Evolutionary conservation across 768 basidiomycete species (phyloP).

Genomic region (Trametes punicea): DNA sequence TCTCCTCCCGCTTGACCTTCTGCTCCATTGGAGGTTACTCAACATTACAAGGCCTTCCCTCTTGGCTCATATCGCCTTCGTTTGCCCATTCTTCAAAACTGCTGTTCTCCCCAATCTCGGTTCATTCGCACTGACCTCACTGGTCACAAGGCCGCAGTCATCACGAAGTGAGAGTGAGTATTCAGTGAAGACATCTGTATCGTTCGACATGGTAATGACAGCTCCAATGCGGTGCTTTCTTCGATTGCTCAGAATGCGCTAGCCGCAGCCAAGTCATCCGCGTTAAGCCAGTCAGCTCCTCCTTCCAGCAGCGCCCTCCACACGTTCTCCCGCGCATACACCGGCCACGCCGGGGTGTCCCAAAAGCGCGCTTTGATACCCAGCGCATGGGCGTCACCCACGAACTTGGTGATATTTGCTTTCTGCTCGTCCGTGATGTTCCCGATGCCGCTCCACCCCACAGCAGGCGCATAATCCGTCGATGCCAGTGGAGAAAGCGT

Average conservation of each 20-base stretch:
- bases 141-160: too few relatives aligned
- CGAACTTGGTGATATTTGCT: constrained; percentile 37
- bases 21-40: too few relatives aligned
- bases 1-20: too few relatives aligned
- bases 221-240: too few relatives aligned
- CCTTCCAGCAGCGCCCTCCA: constrained; percentile 43
- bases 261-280: constrained; percentile 37
- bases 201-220: background rate
- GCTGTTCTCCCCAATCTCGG: too few relatives aligned
- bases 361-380: constrained; percentile 50
- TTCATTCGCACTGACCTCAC: too few relatives aligned
- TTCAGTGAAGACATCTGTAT: too few relatives aligned
- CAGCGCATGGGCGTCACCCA: constrained; percentile 41
- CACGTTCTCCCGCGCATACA: constrained; percentile 39
- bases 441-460: constrained; percentile 48
- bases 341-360: constrained; percentile 51
- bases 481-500: constrained; percentile 49
- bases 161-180: too few relatives aligned
- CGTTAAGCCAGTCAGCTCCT: constrained; percentile 52
- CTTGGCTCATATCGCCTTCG: too few relatives aligned
- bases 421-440: constrained; percentile 39
- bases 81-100: too few relatives aligned
- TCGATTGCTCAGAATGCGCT: constrained; percentile 10
- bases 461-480: constrained; percentile 41
- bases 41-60: too few relatives aligned